A percentile compares a stretch with the other conserved stretches of the same genome.
Conservation (phyloP, 495 filamentous ascomycete genomes). For the Neurospora sp. region DNA sequence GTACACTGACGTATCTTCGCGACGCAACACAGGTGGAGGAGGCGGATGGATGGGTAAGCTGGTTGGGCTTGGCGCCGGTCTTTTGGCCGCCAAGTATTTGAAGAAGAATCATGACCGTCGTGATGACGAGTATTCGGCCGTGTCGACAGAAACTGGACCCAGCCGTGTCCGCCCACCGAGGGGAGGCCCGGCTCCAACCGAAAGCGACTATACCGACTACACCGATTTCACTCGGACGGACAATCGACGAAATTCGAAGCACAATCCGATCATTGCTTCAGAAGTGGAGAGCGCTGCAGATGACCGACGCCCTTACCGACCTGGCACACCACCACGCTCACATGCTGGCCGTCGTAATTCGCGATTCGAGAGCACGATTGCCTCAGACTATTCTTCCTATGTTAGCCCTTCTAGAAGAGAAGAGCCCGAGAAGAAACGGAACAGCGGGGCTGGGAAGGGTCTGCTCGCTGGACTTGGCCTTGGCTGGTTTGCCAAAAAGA, state of each 20-base stretch:
- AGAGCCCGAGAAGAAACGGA: constrained; percentile 16
- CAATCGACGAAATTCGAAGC: constrained; percentile 23
- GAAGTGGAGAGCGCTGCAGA: constrained; percentile 30
- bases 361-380: constrained; percentile 28
- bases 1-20: constrained; percentile 29
- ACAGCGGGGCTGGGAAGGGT: constrained; percentile 41
- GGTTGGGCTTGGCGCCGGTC: constrained; percentile 54
- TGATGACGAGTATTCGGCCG: constrained; percentile 49
- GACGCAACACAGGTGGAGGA: constrained; percentile 18
- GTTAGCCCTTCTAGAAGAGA: constrained; percentile 34
- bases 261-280: constrained; percentile 28
- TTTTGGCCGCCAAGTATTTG: constrained; percentile 53
- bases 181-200: constrained; percentile 23
- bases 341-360: constrained; percentile 25
- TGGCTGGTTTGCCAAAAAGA: constrained; percentile 53
- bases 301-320: constrained; percentile 17
- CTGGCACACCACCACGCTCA: constrained; percentile 33
- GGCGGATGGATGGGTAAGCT: constrained; percentile 56
- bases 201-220: constrained; percentile 40
- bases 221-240: constrained; percentile 23
- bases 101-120: constrained; percentile 48
- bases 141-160: constrained; percentile 39
- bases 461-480: constrained; percentile 56
- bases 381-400: constrained; percentile 43
- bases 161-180: constrained; percentile 28